Percentiles rank a stretch among this genome's conserved stretches.
These are phyloP conservation scores for Axilococcus clingmanii DNA, from an alignment of 139 green algal genomes.

Conservation along the genomic window DNA sequence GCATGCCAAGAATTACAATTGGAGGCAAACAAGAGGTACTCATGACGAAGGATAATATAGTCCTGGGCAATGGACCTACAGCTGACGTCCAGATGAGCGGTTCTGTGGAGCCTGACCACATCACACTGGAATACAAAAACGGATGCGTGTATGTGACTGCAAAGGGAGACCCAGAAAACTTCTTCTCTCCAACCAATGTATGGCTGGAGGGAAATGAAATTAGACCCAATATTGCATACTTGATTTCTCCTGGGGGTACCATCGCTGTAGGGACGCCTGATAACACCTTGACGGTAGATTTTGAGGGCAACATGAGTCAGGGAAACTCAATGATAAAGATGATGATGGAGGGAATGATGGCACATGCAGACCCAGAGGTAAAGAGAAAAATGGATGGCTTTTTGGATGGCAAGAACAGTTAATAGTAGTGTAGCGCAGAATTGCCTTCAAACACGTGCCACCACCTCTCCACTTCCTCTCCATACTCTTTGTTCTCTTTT, in stretches of 20 bases:
- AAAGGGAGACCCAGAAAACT: conserved; percentile 12
- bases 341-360: conserved; percentile 13
- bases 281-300: conserved; percentile 5
- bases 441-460: not conserved
- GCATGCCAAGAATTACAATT: not conserved
- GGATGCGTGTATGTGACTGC: conserved; percentile 24
- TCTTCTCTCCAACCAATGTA: conserved; percentile 12
- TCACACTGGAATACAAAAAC: conserved; percentile 9
- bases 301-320: conserved; percentile 2
- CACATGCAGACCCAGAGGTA: conserved; percentile 1
- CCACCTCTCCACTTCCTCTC: conserved; percentile 15
- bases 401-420: not conserved
- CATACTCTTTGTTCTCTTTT: conserved; percentile 17
- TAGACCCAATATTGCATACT: conserved; percentile 9
- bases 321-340: conserved; percentile 1
- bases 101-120: conserved; percentile 13
- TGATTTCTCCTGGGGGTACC: conserved; percentile 1
- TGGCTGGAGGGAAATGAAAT: conserved; percentile 27
- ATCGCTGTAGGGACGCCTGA: not conserved
- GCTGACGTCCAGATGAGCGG: no score
- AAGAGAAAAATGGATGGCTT: not conserved
- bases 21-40: not conserved
- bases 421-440: not conserved
- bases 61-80: no score
- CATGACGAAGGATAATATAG: no score